Evolutionary conservation across 1,139 yeast species (phyloP).

Genomic region (Entelexis paramagnoliae): DNA sequence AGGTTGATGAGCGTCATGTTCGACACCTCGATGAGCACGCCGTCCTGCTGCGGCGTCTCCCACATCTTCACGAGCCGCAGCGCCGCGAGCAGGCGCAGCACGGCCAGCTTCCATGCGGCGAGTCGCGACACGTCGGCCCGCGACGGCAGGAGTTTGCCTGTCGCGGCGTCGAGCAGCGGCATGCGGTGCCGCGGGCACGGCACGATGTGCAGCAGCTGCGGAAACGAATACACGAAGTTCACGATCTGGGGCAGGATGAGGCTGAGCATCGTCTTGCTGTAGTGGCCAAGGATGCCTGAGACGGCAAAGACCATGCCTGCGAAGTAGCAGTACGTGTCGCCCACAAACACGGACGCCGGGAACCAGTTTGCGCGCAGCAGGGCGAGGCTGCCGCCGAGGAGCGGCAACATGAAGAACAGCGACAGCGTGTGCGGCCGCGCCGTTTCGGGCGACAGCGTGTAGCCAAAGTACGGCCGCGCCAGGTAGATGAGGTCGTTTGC

Average conservation of each 20-base stretch:
- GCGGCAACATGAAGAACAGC: conserved; percentile 69
- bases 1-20: conserved; percentile 84
- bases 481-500: conserved; percentile 70
- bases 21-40: conserved; percentile 43
- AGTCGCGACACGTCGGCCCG: conserved; percentile 37
- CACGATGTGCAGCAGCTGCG: conserved; percentile 74
- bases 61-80: conserved; percentile 45
- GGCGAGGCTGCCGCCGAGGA: conserved; percentile 74
- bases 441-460: conserved; percentile 37
- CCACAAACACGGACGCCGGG: conserved; percentile 90
- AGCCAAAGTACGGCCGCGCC: conserved; percentile 6
- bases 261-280: conserved; percentile 78
- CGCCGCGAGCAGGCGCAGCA: conserved; percentile 34
- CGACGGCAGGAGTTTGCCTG: conserved; percentile 74
- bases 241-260: conserved; percentile 84
- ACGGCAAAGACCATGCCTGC: conserved; percentile 99
- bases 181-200: conserved; percentile 94
- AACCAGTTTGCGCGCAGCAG: conserved; percentile 72
- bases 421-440: conserved; percentile 76
- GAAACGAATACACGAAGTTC: conserved; percentile 79
- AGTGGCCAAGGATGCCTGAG: conserved; percentile 91
- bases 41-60: conserved; percentile 12
- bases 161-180: conserved; percentile 59
- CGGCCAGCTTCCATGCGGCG: conserved; percentile 30
- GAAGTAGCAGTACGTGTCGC: conserved; percentile 95